Conservation (phyloP, 208 protist genomes). For the Acanthamoeba triangularis region DNA sequence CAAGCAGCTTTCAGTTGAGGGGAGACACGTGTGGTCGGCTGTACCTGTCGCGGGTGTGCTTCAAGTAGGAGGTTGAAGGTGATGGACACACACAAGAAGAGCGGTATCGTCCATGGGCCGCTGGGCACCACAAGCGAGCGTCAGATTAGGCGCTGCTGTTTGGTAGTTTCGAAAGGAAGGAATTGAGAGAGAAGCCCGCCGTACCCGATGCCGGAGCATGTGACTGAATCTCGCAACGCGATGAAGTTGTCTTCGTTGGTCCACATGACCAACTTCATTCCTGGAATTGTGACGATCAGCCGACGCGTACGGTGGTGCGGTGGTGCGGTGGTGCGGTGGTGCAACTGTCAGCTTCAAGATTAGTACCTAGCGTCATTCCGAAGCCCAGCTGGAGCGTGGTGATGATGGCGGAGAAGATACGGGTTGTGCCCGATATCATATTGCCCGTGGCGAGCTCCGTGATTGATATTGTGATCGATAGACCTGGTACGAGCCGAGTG, state of each 20-base stretch:
- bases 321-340: too few relatives aligned
- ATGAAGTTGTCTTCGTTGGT: constrained; percentile 3
- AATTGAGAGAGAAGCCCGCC: not conserved
- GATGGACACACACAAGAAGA: constrained; percentile 55
- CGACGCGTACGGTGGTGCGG: too few relatives aligned
- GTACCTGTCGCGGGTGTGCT: constrained; percentile 60
- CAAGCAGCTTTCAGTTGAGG: not conserved
- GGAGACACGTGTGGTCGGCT: not conserved
- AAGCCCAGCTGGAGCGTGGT: constrained; percentile 67
- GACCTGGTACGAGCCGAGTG: not conserved
- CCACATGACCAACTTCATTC: constrained; percentile 55
- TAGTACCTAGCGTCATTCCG: not conserved
- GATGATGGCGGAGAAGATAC: constrained; percentile 54
- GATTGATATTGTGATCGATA: constrained; percentile 46
- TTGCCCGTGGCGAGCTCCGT: constrained; percentile 67
- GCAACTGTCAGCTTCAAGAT: too few relatives aligned
- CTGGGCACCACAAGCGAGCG: too few relatives aligned
- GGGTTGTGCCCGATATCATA: constrained; percentile 61
- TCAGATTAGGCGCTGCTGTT: not conserved
- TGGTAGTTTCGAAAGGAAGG: not conserved
- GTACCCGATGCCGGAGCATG: not conserved
- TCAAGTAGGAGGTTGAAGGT: constrained; percentile 63
- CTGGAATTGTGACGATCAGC: not conserved
- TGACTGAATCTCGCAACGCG: not conserved
- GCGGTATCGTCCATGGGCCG: not conserved